phyloP scores from a whole-genome alignment of 2,329 filamentous ascomycete genomes.

The Sporothrix globosa region DNA sequence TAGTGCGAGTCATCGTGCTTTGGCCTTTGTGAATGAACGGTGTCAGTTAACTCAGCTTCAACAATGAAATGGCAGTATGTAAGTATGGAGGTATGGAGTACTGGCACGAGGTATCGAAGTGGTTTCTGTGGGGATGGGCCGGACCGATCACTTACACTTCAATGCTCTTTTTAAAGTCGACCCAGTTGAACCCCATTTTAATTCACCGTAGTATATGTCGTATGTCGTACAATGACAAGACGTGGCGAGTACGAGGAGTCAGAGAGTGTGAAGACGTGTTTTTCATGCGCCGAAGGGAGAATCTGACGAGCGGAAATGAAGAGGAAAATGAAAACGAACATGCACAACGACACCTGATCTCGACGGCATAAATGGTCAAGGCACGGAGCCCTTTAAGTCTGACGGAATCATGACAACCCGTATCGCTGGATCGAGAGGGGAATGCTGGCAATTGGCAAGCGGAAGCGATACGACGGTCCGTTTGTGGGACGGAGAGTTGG shows the following conservation, averaged over 20 bases:
- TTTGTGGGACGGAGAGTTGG: neutral
- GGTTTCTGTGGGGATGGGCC: too few species aligned
- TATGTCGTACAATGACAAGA: neutral
- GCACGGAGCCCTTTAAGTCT: constrained; percentile 16
- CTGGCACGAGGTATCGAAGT: too few species aligned
- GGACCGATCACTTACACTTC: constrained; percentile 19
- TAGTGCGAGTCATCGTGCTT: constrained; percentile 36
- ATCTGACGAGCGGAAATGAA: too few species aligned
- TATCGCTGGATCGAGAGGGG: neutral
- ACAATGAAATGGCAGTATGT: neutral
- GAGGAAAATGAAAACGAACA: neutral
- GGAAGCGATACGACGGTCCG: neutral
- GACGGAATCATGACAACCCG: neutral
- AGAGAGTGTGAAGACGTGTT: neutral
- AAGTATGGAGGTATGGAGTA: too few species aligned
- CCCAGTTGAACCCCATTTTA: constrained; percentile 22
- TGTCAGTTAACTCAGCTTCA: neutral
- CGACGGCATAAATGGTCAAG: neutral
- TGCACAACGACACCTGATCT: neutral
- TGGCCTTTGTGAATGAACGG: constrained; percentile 9
- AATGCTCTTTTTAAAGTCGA: constrained; percentile 6
- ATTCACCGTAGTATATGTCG: too few species aligned
- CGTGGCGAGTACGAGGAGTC: neutral
- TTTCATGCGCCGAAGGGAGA: neutral
- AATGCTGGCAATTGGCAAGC: neutral